Evolutionary conservation across 495 filamentous ascomycete species (phyloP).

Genomic region (Penicillium verhagenii): DNA sequence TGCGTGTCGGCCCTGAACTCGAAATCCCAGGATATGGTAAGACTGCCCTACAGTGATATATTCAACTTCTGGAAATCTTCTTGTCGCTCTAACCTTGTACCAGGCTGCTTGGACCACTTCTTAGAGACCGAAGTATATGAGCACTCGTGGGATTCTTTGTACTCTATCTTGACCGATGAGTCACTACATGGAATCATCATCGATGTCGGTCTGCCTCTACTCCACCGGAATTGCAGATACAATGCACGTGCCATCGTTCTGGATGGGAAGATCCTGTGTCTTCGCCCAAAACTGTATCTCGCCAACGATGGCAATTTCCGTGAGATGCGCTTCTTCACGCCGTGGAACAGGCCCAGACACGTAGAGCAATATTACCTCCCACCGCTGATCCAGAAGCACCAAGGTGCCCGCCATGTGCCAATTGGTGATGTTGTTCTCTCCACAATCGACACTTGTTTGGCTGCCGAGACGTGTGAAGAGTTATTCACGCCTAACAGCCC

Average conservation of each 20-base stretch:
- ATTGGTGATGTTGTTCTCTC: constrained; percentile 74
- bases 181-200: constrained; percentile 10
- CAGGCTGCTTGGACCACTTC: constrained; percentile 14
- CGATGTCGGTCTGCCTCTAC: constrained; percentile 11
- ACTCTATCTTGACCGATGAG: constrained; percentile 11
- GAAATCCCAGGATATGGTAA: constrained; percentile 13
- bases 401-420: constrained; percentile 57
- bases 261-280: constrained; percentile 65
- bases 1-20: constrained; percentile 11
- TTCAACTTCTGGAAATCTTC: background rate
- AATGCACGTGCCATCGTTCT: constrained; percentile 53
- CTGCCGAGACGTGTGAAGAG: constrained; percentile 73
- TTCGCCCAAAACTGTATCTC: constrained; percentile 78
- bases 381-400: constrained; percentile 54
- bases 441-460: constrained; percentile 68
- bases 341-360: constrained; percentile 55
- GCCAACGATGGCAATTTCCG: constrained; percentile 52
- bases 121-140: constrained; percentile 12
- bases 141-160: constrained; percentile 12
- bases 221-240: constrained; percentile 13
- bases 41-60: background rate
- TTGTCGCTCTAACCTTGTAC: background rate
- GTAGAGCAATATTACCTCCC: constrained; percentile 72
- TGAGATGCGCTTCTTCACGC: constrained; percentile 57
- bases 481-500: constrained; percentile 62